Evolutionary conservation across 2,329 filamentous ascomycete species (phyloP).

Genomic region (Mariannaea sp.): DNA sequence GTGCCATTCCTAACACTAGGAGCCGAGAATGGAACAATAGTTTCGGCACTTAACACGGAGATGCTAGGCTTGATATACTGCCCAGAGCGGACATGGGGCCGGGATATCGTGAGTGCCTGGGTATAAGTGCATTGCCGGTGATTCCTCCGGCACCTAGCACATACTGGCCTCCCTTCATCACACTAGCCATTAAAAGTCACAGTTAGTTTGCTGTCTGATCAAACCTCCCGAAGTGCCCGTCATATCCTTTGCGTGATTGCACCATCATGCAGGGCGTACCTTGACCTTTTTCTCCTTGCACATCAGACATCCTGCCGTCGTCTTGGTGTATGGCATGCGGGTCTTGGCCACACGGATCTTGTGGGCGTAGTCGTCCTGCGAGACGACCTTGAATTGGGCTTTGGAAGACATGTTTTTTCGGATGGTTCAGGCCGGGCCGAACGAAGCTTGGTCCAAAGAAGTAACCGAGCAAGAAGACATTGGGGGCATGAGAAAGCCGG

Average conservation of each 20-base stretch:
- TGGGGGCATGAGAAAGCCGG: neutral
- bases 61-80: neutral
- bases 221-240: neutral
- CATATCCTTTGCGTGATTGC: neutral
- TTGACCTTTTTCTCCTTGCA: conserved; percentile 19
- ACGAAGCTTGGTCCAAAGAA: conserved; percentile 5
- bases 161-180: conserved; percentile 8
- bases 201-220: neutral
- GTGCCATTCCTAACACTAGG: conserved; percentile 9
- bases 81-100: neutral
- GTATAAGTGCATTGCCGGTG: conserved; percentile 3
- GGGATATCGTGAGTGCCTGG: neutral
- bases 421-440: neutral
- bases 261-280: neutral
- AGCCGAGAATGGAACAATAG: neutral
- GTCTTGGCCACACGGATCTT: neutral
- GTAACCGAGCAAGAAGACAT: conserved; percentile 7
- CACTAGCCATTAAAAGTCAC: neutral
- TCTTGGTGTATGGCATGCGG: neutral
- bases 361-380: conserved; percentile 7
- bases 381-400: conserved; percentile 5
- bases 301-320: conserved; percentile 6
- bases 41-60: neutral
- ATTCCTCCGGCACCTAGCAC: conserved; percentile 7
- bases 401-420: neutral